Percentiles rank a stretch among this genome's conserved stretches.
phyloP scores from a whole-genome alignment of 371 early-diverging fungal species.

The Coemansia sp. region DNA sequence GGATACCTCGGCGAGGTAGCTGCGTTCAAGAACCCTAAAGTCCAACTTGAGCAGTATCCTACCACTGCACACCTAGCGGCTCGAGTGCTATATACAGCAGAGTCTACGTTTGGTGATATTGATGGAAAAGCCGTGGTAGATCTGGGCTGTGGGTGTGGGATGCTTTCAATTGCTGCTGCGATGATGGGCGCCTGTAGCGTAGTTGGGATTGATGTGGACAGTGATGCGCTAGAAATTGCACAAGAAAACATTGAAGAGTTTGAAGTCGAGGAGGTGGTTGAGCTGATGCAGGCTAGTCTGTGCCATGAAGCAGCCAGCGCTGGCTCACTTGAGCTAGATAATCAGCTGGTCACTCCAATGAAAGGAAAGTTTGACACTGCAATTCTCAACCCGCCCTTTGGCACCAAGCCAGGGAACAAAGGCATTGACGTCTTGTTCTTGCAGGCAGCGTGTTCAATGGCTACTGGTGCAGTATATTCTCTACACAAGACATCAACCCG shows the following conservation, averaged over 20 bases:
- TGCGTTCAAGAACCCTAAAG: constrained; percentile 75
- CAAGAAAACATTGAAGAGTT: constrained; percentile 65
- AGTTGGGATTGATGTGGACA: constrained; percentile 78
- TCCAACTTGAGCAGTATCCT: constrained; percentile 82
- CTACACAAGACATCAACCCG: constrained; percentile 82
- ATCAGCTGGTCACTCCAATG: constrained; percentile 52
- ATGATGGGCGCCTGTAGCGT: constrained; percentile 65
- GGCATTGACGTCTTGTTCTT: constrained; percentile 78
- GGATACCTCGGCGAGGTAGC: constrained; percentile 70
- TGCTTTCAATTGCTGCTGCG: constrained; percentile 62
- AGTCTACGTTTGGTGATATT: constrained; percentile 73
- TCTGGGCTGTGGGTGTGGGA: constrained; percentile 83
- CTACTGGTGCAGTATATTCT: constrained; percentile 69
- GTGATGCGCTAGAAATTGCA: constrained; percentile 73
- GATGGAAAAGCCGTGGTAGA: constrained; percentile 72
- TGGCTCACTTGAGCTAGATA: constrained; percentile 28
- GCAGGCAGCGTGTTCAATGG: constrained; percentile 60
- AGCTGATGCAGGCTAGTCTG: constrained; percentile 35
- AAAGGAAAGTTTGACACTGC: constrained; percentile 68
- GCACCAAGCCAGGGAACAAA: constrained; percentile 69
- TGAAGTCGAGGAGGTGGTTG: constrained; percentile 56
- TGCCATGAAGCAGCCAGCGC: constrained; percentile 12
- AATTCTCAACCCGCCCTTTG: constrained; percentile 85
- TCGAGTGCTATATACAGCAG: constrained; percentile 79
- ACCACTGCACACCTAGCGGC: constrained; percentile 83